These are phyloP conservation scores for Coemansia sp. DNA, from an alignment of 192 early-diverging fungal species.

Conservation along the genomic window DNA sequence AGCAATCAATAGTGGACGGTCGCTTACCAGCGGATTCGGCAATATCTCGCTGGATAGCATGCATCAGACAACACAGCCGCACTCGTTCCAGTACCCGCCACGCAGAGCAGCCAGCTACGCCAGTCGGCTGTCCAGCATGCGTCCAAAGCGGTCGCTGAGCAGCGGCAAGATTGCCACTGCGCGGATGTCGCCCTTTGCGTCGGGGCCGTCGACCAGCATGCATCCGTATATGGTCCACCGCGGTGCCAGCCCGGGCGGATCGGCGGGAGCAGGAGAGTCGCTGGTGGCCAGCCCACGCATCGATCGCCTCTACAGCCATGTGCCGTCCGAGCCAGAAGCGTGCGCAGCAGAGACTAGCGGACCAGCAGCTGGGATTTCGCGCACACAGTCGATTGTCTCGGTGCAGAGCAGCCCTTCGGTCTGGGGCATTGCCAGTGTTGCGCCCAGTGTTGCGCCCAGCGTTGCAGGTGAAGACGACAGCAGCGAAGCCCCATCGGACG, in stretches of 20 bases:
- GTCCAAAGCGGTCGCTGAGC: slow-evolving; percentile 34
- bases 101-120: slow-evolving; percentile 12
- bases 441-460: slow-evolving; percentile 6
- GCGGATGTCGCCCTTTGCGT: slow-evolving; percentile 26
- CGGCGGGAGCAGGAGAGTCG: neutral
- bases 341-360: neutral
- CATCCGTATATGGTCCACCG: slow-evolving; percentile 25
- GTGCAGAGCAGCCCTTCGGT: slow-evolving; percentile 6
- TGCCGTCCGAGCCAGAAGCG: neutral
- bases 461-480: neutral
- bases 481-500: slow-evolving; percentile 22
- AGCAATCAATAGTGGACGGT: slow-evolving; percentile 7
- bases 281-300: slow-evolving; percentile 4
- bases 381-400: neutral
- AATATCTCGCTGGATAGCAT: slow-evolving; percentile 18
- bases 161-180: slow-evolving; percentile 23
- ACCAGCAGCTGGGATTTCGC: neutral
- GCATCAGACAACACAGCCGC: neutral
- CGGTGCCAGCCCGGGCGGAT: slow-evolving; percentile 9
- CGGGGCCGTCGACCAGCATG: slow-evolving; percentile 4
- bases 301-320: slow-evolving; percentile 8
- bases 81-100: slow-evolving; percentile 8
- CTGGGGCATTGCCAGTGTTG: neutral
- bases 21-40: slow-evolving; percentile 17
- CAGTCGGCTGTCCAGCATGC: slow-evolving; percentile 15